Evolutionary conservation across 768 basidiomycete genomes (phyloP), one percentile per base, ranked within the genome.

Genomic region (Suillus subaureus): DNA sequence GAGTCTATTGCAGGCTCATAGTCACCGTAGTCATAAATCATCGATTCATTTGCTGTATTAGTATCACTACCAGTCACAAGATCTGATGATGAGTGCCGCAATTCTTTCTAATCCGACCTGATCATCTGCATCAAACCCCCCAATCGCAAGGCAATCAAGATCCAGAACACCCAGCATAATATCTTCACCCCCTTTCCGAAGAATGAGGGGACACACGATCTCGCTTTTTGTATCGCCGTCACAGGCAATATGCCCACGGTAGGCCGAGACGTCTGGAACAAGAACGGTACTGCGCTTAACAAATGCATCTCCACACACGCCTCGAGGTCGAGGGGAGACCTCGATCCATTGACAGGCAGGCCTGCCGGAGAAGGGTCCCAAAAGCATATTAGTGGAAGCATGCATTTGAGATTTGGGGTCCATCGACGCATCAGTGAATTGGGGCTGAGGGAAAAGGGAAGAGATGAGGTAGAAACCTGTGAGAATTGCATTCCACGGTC

Each of bases 181-280:
- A 37, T 73, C 70, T 33, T 70, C 77, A 45, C 75, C 76, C 61
- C 75, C 72, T 28, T 64, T 61, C 40, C 67, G 68, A 45, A 83
- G 69, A 54, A 89, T 73, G 21, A 98, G 81, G 8, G 96, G 96
- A 60, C 91, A 80, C 28, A 97, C 96, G 60, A 98, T 87, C 75
- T 99, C 97, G 70, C 92, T 93, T 72, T 90, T 89, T 2, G 96
- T 97, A 62, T 90, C 88, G 26, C 89, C 92, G 70, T 98, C 96
- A 72, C 97, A 98, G 3, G 94, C 93, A 67, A 97, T 97, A 74
- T 99, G 97, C 0, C 96, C 95, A 1, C 93, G 93, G 73, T 95
- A 95, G 12, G 75, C 77, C 31, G 92, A 85, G 23, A 98, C 94
- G 66, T 96, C 85, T 23, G 81, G 78, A 1, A 97, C 93, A n/a